Percentiles rank a stretch among this genome's conserved stretches.
Evolutionary conservation across 805 yeast genomes (phyloP).

Genomic region (Debaryomyces tyrocola): DNA sequence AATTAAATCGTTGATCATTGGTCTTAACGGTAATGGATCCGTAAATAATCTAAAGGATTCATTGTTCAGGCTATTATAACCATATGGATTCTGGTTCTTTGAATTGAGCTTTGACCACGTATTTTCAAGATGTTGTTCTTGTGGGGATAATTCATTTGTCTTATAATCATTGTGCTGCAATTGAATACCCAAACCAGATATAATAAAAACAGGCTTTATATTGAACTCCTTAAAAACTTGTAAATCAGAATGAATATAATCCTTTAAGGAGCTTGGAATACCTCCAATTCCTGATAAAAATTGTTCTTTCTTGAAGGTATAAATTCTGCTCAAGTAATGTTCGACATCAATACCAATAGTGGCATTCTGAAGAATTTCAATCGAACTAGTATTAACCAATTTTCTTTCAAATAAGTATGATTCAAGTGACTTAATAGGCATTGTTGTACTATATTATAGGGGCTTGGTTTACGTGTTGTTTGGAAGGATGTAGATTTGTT

Average conservation of each 20-base stretch:
- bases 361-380: conserved; percentile 64
- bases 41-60: conserved; percentile 55
- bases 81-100: conserved; percentile 21
- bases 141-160: conserved; percentile 35
- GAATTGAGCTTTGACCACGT: conserved; percentile 39
- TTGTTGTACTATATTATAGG: conserved; percentile 9
- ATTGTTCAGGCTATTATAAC: conserved; percentile 19
- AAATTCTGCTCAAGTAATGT: conserved; percentile 66
- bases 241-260: conserved; percentile 61
- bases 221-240: conserved; percentile 56
- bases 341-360: conserved; percentile 82
- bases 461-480: neutral
- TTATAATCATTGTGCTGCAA: conserved; percentile 29
- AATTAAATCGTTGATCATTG: conserved; percentile 57
- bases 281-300: conserved; percentile 80
- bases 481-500: too few relatives aligned
- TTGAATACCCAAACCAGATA: conserved; percentile 62
- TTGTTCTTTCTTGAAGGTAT: conserved; percentile 65
- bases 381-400: conserved; percentile 57
- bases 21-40: conserved; percentile 49
- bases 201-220: conserved; percentile 78
- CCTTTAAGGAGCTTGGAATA: conserved; percentile 61
- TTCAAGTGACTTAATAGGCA: conserved; percentile 60
- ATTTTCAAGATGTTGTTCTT: conserved; percentile 38
- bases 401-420: conserved; percentile 67